Conservation (phyloP, 1,284 basidiomycete genomes). For the Ceratobasidium sp. region DNA sequence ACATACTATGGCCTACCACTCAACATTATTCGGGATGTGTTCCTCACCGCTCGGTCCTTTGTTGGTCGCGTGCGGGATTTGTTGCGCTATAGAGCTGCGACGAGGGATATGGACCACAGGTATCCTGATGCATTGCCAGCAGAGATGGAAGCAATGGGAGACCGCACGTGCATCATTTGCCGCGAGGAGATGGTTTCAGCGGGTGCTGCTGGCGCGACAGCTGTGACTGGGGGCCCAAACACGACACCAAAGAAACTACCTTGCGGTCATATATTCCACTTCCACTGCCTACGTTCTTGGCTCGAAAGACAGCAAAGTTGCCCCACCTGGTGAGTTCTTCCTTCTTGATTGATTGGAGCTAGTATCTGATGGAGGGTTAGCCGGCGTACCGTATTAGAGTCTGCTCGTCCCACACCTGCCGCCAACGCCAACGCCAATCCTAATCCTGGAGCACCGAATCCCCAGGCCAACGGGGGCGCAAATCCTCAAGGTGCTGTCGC, state of each 20-base stretch:
- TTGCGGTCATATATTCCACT: conserved; percentile 98
- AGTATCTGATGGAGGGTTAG: conserved; percentile 52
- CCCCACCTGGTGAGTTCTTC: conserved; percentile 72
- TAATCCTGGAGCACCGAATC: conserved; percentile 46
- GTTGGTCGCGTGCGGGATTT: conserved; percentile 85
- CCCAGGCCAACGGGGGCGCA: conserved; percentile 47
- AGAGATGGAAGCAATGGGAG: conserved; percentile 80
- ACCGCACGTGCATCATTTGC: conserved; percentile 97
- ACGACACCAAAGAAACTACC: conserved; percentile 95
- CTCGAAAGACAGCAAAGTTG: conserved; percentile 87
- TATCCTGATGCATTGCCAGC: conserved; percentile 93
- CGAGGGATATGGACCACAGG: conserved; percentile 93
- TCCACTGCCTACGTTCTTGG: conserved; percentile 96
- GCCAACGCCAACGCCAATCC: conserved; percentile 48
- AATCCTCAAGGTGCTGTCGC: conserved; percentile 27
- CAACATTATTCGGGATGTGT: conserved; percentile 96
- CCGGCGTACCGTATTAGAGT: conserved; percentile 84
- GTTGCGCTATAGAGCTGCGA: conserved; percentile 90
- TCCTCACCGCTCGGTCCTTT: conserved; percentile 92
- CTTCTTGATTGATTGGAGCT: conserved; percentile 14
- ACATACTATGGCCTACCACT: conserved; percentile 95
- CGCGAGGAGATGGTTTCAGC: conserved; percentile 89
- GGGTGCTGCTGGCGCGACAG: conserved; percentile 5
- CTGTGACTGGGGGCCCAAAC: conserved; percentile 74
- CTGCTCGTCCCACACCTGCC: conserved; percentile 45